Percentiles rank a stretch among this genome's conserved stretches.
Evolutionary conservation across 192 early-diverging fungal species (phyloP).

Genomic region (Backusella parvicylindrica): DNA sequence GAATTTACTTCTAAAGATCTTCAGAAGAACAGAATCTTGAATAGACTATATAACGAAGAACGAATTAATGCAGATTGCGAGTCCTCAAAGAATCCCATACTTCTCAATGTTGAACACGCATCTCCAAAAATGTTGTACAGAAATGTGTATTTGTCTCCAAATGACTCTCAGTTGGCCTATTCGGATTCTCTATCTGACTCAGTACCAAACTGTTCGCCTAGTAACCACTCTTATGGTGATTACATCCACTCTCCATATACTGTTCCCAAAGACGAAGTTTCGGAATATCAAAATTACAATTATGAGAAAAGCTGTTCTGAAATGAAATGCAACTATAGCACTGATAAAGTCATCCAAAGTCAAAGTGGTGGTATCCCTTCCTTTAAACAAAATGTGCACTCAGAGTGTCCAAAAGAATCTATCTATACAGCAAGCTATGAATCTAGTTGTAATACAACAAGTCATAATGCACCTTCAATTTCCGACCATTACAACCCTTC

Average conservation of each 20-base stretch:
- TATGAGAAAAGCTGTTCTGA: not conserved
- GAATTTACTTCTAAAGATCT: not conserved
- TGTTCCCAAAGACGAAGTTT: not conserved
- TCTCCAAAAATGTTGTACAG: not conserved
- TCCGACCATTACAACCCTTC: not conserved
- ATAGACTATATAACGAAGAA: not conserved
- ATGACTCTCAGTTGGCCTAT: not conserved
- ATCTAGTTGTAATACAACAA: too few relatives aligned
- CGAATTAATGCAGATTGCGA: not conserved
- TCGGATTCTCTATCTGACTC: not conserved
- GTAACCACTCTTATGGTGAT: not conserved
- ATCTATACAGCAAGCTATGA: not conserved
- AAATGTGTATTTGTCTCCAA: not conserved
- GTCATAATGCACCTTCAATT: not conserved
- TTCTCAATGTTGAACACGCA: not conserved
- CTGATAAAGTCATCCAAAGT: not conserved
- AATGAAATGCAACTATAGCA: not conserved
- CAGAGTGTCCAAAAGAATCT: not conserved
- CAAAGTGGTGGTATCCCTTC: not conserved
- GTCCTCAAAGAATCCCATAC: not conserved
- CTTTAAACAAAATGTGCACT: not conserved
- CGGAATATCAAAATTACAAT: not conserved
- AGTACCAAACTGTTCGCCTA: not conserved
- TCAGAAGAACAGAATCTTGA: not conserved
- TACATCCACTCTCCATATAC: not conserved